Percentiles rank a stretch among this genome's conserved stretches.
Evolutionary conservation across 1,284 basidiomycete species (phyloP).

Genomic region (Rhodofomes roseus): DNA sequence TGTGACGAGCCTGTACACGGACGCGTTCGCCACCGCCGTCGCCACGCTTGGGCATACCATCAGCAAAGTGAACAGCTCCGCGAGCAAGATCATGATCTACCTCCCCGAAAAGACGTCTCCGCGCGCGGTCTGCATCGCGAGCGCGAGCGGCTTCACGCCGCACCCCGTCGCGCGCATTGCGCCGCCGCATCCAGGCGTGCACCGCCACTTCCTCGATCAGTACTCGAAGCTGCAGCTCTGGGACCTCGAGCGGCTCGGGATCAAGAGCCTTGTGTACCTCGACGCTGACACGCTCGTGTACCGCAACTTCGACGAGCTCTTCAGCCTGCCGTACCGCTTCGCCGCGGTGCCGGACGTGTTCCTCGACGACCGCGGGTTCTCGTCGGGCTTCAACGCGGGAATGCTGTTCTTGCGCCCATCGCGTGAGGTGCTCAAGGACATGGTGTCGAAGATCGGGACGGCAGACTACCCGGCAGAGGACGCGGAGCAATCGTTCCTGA

Average conservation of each 20-base stretch:
- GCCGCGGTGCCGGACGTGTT: conserved; percentile 42
- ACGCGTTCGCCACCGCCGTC: conserved; percentile 34
- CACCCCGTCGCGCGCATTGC: conserved; percentile 31
- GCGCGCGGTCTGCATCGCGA: conserved; percentile 34
- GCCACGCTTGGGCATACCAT: conserved; percentile 39
- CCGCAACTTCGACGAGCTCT: conserved; percentile 43
- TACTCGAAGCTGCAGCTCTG: conserved; percentile 41
- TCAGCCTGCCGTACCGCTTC: conserved; percentile 38
- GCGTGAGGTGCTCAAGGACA: conserved; percentile 29
- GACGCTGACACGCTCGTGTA: conserved; percentile 41
- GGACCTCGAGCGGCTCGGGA: conserved; percentile 30
- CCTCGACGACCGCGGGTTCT: conserved; percentile 31
- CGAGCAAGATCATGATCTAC: conserved; percentile 34
- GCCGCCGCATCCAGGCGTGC: conserved; percentile 32
- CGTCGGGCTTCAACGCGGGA: conserved; percentile 40
- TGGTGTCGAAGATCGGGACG: conserved; percentile 32
- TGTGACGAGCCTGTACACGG: conserved; percentile 37
- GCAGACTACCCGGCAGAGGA: conserved; percentile 33
- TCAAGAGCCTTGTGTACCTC: conserved; percentile 34
- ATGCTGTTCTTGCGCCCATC: conserved; percentile 37
- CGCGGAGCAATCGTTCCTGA: conserved; percentile 44
- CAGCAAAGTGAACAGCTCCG: conserved; percentile 28
- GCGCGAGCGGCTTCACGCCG: conserved; percentile 34
- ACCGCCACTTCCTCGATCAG: conserved; percentile 33
- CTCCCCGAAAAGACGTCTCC: conserved; percentile 32